Percentiles rank a stretch among this genome's conserved stretches.
These are phyloP conservation scores for Aurantiochytrium sp. DNA, from an alignment of 108 stramenopile genomes.

Conservation along the genomic window DNA sequence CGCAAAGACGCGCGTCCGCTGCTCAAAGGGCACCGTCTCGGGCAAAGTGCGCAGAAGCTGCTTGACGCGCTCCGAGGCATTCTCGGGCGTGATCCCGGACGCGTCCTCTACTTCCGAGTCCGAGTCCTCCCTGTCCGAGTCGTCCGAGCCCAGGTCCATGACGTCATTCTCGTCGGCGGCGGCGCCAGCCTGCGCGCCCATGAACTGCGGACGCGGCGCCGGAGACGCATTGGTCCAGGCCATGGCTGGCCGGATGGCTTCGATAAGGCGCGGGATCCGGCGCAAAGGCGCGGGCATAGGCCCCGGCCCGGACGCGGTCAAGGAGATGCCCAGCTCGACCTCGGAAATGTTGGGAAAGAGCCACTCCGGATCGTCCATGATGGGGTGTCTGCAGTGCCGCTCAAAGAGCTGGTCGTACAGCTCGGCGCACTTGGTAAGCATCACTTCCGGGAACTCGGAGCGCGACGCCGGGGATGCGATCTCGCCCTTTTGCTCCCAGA, in stretches of 20 bases:
- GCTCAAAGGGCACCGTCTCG: neutral
- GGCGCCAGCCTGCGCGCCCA: no score
- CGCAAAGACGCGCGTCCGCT: neutral
- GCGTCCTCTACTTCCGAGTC: no score
- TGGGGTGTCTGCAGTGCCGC: neutral
- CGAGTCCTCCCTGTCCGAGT: no score
- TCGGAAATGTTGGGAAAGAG: neutral
- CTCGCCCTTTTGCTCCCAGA: neutral
- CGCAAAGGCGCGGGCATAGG: neutral
- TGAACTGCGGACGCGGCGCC: no score
- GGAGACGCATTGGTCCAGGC: no score
- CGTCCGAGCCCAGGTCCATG: no score
- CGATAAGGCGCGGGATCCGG: neutral
- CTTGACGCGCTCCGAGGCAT: neutral
- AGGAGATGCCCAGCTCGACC: neutral
- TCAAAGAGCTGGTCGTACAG: constrained; percentile 17
- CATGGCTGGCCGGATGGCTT: no score
- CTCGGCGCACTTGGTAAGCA: neutral
- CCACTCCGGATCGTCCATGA: neutral
- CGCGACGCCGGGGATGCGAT: neutral
- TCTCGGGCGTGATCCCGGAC: neutral
- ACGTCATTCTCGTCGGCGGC: no score
- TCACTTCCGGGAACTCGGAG: neutral
- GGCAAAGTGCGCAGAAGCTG: neutral
- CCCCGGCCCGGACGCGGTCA: neutral